Evolutionary conservation across 1,284 basidiomycete species (phyloP).

Genomic region (Ceratobasidium sp.): DNA sequence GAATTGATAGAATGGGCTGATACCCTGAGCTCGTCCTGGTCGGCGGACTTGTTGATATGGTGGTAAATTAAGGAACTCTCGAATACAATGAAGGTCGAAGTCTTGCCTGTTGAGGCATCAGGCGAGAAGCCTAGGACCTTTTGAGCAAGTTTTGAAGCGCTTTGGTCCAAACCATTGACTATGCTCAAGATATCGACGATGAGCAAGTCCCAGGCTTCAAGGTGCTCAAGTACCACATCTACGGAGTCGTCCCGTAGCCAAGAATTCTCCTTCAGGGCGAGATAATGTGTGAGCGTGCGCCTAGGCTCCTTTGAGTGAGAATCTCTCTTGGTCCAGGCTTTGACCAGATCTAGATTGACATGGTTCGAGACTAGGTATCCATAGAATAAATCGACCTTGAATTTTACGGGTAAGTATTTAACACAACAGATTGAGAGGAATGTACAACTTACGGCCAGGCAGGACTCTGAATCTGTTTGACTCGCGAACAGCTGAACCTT

Average conservation of each 20-base stretch:
- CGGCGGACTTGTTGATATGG: background rate
- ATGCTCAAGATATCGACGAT: background rate
- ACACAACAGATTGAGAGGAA: background rate
- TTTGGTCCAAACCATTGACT: background rate
- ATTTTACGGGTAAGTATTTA: background rate
- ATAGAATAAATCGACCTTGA: conserved; percentile 25
- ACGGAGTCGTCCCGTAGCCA: conserved; percentile 15
- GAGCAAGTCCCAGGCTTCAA: background rate
- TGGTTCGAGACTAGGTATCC: background rate
- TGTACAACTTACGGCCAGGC: background rate
- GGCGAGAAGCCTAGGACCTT: conserved; percentile 27
- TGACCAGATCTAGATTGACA: background rate
- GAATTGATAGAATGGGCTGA: background rate
- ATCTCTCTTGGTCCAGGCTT: background rate
- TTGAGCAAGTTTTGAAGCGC: conserved; percentile 11
- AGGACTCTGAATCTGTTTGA: conserved; percentile 5
- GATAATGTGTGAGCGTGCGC: conserved; percentile 9
- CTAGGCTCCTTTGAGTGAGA: background rate
- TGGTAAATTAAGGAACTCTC: conserved; percentile 9
- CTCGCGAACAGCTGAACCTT: conserved; percentile 17
- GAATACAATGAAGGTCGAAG: background rate
- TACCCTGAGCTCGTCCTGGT: background rate
- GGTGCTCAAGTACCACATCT: conserved; percentile 4
- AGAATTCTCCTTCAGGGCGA: background rate
- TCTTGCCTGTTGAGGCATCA: background rate